Percentiles rank a stretch among this genome's conserved stretches.
Conservation (phyloP, 164 flowering plant species). For the Macadamia integrifolia region DNA sequence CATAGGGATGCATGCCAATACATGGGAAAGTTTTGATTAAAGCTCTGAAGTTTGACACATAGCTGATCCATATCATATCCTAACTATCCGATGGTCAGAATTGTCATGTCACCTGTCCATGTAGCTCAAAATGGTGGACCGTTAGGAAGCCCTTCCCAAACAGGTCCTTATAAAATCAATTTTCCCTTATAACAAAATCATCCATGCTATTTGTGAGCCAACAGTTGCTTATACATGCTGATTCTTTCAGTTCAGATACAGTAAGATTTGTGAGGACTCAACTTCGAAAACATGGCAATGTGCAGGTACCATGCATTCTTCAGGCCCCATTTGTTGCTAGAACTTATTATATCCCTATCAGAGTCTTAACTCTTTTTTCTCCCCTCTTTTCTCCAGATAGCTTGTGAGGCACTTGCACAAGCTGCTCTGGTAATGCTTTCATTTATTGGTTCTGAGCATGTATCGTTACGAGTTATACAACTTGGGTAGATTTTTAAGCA, state of each 20-base stretch:
- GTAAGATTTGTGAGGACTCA: slow-evolving; percentile 71
- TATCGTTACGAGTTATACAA: background rate
- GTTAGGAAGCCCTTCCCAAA: too few relatives aligned
- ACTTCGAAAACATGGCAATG: slow-evolving; percentile 80
- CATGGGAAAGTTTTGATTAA: too few relatives aligned
- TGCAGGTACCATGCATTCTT: slow-evolving; percentile 45
- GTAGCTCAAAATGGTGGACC: too few relatives aligned
- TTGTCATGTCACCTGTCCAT: too few relatives aligned
- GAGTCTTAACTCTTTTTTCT: slow-evolving; percentile 2
- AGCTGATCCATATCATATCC: too few relatives aligned
- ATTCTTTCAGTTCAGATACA: slow-evolving; percentile 48
- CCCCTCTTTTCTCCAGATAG: slow-evolving; percentile 43
- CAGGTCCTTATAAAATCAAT: too few relatives aligned
- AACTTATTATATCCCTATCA: background rate
- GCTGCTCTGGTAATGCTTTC: slow-evolving; percentile 60
- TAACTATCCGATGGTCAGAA: too few relatives aligned
- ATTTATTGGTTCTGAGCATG: background rate
- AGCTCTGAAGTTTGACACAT: too few relatives aligned
- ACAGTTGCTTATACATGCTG: background rate
- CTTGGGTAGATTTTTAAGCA: background rate
- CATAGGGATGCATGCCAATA: too few relatives aligned
- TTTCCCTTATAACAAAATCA: background rate
- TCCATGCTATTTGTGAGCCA: background rate
- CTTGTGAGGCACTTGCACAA: slow-evolving; percentile 80
- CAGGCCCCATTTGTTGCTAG: background rate